Percentiles rank a stretch among this genome's conserved stretches.
Conservation (phyloP, 1,139 yeast genomes). For the Lodderomyces margitis region DNA sequence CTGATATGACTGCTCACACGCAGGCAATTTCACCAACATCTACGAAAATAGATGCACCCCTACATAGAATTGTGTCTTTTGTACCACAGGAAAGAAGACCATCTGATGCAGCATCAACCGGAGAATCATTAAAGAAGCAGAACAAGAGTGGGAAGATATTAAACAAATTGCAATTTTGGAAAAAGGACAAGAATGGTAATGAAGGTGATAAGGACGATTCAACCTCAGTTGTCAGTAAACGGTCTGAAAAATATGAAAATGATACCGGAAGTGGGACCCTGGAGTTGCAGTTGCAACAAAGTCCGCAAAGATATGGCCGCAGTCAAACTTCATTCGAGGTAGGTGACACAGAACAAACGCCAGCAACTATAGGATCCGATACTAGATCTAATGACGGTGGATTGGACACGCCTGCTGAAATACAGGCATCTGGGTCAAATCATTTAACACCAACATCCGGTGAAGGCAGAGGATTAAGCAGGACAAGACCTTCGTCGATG, state of each 20-base stretch:
- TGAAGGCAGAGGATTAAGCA: slow-evolving; percentile 12
- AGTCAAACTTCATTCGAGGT: background rate
- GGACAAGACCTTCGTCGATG: slow-evolving; percentile 63
- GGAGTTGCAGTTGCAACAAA: slow-evolving; percentile 8
- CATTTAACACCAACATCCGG: slow-evolving; percentile 14
- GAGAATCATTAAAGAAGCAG: slow-evolving; percentile 12
- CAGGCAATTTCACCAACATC: slow-evolving; percentile 12
- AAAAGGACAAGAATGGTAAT: slow-evolving; percentile 20
- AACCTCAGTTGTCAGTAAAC: slow-evolving; percentile 10
- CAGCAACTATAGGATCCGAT: background rate
- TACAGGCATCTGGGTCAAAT: background rate
- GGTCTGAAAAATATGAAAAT: slow-evolving; percentile 6
- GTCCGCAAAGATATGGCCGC: background rate
- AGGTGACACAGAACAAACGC: background rate
- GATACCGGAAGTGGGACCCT: slow-evolving; percentile 9
- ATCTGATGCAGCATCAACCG: slow-evolving; percentile 15
- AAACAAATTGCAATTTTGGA: slow-evolving; percentile 45
- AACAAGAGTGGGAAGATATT: slow-evolving; percentile 28
- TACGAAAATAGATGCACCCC: slow-evolving; percentile 8
- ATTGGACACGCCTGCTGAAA: background rate
- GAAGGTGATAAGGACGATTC: slow-evolving; percentile 9
- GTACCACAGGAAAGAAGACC: slow-evolving; percentile 28
- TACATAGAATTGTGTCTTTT: slow-evolving; percentile 33
- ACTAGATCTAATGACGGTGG: background rate
- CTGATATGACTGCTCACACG: slow-evolving; percentile 1